Evolutionary conservation across 441 rosid genomes (phyloP), one percentile per base, ranked within the genome.

Genomic region (Adansonia madagascariensis): DNA sequence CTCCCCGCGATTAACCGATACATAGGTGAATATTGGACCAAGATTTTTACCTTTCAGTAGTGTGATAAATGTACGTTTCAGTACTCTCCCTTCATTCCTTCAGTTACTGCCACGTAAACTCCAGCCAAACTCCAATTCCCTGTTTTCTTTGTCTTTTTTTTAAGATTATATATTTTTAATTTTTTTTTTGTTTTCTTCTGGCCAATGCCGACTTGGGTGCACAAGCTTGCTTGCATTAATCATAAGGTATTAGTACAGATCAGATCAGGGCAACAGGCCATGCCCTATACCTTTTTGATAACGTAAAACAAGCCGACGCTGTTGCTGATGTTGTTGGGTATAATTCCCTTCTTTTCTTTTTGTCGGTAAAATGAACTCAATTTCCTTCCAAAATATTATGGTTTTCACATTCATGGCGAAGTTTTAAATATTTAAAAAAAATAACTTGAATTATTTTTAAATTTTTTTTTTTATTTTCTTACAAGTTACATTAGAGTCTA

Each of bases 171-270:
- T 39, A 39, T 39, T 24, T 24, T 24, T 24, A 24, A 3, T 39
- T 1, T 39, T 1, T 1, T 0, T 43, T 7, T n/a, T 5, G 14
- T 52, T 27, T 43, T 41, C 7, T 67, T 17, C 18, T 44, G 24
- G 3, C n/a, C 39, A 14, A n/a, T 69, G 77, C 62, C 31, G 52
- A n/a, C 49, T 31, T 14, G 41, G 60, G 1, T 50, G 75, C 86
- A 74, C 75, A 20, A 74, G 77, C 12, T 74, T 57, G 75, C 6
- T 74, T 62, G 24, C 63, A 80, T 68, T 73, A 68, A 73, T 73
- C 55, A 68, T 68, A 35, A 43, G 65, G 75, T 49, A 20, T 65
- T 18, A 39, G 63, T 52, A 59, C 73, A 71, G 75, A 49, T 63
- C 71, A 75, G 77, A 62, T 31, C 73, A 65, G 74, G 14, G 55